phyloP scores from a whole-genome alignment of 1,139 yeast genomes.

The Kazachstania sp. region DNA sequence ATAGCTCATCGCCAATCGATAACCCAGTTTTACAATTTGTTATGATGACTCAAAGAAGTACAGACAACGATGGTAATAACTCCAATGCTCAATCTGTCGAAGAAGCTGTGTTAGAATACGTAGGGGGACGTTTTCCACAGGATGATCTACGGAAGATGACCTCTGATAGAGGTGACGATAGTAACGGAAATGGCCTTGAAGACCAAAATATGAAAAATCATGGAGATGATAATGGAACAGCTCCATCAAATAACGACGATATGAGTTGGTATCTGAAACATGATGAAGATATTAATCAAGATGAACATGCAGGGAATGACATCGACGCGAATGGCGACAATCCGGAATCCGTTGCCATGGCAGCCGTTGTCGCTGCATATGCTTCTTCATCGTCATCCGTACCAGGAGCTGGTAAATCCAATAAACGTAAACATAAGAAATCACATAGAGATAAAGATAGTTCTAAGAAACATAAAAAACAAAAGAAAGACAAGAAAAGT shows the following conservation, averaged over 20 bases:
- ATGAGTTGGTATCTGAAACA: conserved; percentile 32
- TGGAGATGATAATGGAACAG: conserved; percentile 5
- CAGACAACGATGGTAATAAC: neutral
- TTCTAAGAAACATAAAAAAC: conserved; percentile 6
- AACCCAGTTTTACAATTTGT: no score
- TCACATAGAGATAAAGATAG: conserved; percentile 9
- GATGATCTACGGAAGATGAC: conserved; percentile 1
- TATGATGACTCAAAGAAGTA: neutral
- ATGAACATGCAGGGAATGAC: conserved; percentile 1
- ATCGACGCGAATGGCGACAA: conserved; percentile 5
- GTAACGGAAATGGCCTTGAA: conserved; percentile 11
- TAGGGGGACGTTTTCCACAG: conserved; percentile 45
- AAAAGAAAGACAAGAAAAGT: conserved; percentile 7
- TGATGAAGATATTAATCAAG: conserved; percentile 13
- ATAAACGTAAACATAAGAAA: conserved; percentile 12
- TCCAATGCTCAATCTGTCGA: conserved; percentile 21
- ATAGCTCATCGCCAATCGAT: neutral
- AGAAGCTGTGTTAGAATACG: conserved; percentile 68
- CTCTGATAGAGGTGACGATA: neutral
- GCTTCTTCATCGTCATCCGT: conserved; percentile 10
- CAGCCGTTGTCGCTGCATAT: conserved; percentile 29
- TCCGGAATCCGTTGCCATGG: conserved; percentile 24
- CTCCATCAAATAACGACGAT: conserved; percentile 13
- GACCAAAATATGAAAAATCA: conserved; percentile 5
- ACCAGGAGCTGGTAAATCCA: neutral